A percentile compares a stretch with the other conserved stretches of the same genome.
These are phyloP conservation scores for Capsicum pubescens DNA, from an alignment of 257 asterid genomes.

Conservation along the genomic window DNA sequence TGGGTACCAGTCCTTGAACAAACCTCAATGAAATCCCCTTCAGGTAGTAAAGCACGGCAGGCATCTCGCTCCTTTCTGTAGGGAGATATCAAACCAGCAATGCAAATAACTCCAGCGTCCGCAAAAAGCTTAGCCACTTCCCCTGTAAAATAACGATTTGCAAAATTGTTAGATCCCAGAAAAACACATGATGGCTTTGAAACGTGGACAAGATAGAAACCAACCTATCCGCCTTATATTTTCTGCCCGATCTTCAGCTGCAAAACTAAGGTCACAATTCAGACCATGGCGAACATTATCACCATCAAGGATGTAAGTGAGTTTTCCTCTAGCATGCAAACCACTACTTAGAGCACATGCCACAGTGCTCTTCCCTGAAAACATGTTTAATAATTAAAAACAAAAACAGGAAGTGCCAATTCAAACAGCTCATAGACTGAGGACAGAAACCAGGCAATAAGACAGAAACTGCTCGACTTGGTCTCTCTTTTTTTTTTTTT, in stretches of 20 bases:
- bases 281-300: constrained; percentile 98
- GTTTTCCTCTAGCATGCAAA: constrained; percentile 90
- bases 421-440: background rate
- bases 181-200: background rate
- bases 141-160: constrained; percentile 49
- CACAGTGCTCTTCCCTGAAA: constrained; percentile 92
- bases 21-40: constrained; percentile 96
- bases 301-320: constrained; percentile 90
- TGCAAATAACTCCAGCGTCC: constrained; percentile 96
- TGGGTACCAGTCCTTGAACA: constrained; percentile 25
- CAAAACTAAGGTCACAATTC: constrained; percentile 82
- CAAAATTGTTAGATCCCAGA: background rate
- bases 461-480: background rate
- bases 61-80: constrained; percentile 93
- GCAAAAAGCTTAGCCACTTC: constrained; percentile 98
- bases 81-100: constrained; percentile 97
- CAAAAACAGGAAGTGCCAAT: background rate
- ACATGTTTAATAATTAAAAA: constrained; percentile 32
- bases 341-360: constrained; percentile 86
- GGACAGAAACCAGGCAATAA: background rate
- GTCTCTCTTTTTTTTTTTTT: too few relatives aligned
- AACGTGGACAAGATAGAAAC: constrained; percentile 37
- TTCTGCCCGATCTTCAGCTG: constrained; percentile 94
- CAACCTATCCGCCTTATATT: constrained; percentile 92
- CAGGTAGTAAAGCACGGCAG: constrained; percentile 78